Percentiles rank a stretch among this genome's conserved stretches.
Conservation (phyloP, 495 filamentous ascomycete species). For the Annulohypoxylon nitens region DNA sequence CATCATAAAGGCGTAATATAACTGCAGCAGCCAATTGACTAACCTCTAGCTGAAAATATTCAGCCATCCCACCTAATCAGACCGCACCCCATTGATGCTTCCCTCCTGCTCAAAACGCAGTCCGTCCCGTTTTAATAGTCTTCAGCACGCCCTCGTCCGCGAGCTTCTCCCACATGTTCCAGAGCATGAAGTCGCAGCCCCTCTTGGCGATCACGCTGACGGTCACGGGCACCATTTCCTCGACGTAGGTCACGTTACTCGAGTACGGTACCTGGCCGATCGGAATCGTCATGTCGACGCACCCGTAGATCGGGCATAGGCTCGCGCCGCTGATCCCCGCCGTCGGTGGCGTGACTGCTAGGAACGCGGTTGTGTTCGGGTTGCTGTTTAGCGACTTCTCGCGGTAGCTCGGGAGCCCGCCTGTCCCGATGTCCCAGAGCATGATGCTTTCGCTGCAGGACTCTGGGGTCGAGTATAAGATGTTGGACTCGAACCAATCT, state of each 20-base stretch:
- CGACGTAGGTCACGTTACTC: slow-evolving; percentile 53
- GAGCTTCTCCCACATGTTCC: slow-evolving; percentile 59
- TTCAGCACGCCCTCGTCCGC: slow-evolving; percentile 57
- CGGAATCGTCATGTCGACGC: slow-evolving; percentile 57
- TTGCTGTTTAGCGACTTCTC: slow-evolving; percentile 51
- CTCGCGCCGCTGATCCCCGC: slow-evolving; percentile 51
- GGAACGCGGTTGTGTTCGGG: slow-evolving; percentile 48
- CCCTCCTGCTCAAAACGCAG: slow-evolving; percentile 47
- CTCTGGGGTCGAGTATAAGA: slow-evolving; percentile 53
- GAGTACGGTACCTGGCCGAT: slow-evolving; percentile 59
- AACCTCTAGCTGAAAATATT: not conserved
- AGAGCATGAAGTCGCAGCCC: slow-evolving; percentile 61
- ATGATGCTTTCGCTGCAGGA: slow-evolving; percentile 57
- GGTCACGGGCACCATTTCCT: slow-evolving; percentile 59
- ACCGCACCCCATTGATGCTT: not conserved
- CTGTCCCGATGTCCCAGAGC: slow-evolving; percentile 58
- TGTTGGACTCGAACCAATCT: slow-evolving; percentile 54
- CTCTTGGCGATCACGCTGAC: slow-evolving; percentile 55
- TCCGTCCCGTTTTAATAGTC: slow-evolving; percentile 55
- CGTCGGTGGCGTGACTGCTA: slow-evolving; percentile 49
- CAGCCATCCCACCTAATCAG: not conserved
- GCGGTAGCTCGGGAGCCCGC: slow-evolving; percentile 56
- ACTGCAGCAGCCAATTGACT: not conserved
- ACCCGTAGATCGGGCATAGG: slow-evolving; percentile 56
- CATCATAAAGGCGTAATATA: not conserved